These are phyloP conservation scores for Blastocladiella emersonii DNA, from an alignment of 371 early-diverging fungal genomes.

Conservation along the genomic window DNA sequence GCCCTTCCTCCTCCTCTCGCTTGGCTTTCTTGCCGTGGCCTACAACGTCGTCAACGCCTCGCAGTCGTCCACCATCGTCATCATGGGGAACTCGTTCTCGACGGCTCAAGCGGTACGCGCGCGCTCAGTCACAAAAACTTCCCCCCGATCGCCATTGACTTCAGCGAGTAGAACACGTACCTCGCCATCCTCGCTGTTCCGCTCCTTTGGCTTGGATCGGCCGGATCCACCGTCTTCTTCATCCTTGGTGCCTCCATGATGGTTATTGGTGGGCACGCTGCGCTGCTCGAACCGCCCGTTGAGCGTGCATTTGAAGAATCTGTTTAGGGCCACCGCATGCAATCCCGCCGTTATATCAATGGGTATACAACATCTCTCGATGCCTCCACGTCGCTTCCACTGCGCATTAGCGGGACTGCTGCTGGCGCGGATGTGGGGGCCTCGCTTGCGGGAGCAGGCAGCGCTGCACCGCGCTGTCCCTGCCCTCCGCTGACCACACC, in stretches of 20 bases:
- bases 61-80: slow-evolving; percentile 30
- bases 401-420: too few relatives aligned
- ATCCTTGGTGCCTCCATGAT: slow-evolving; percentile 48
- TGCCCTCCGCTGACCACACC: too few relatives aligned
- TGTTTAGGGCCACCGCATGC: too few relatives aligned
- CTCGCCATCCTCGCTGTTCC: slow-evolving; percentile 34
- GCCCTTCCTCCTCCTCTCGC: slow-evolving; percentile 36
- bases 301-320: slow-evolving; percentile 38
- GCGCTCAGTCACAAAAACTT: too few relatives aligned
- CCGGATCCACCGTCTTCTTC: slow-evolving; percentile 50
- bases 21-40: slow-evolving; percentile 38
- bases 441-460: too few relatives aligned
- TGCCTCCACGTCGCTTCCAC: too few relatives aligned
- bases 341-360: too few relatives aligned
- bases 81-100: slow-evolving; percentile 28
- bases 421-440: too few relatives aligned
- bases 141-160: neutral
- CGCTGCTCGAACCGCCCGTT: slow-evolving; percentile 43
- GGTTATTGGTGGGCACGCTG: slow-evolving; percentile 44
- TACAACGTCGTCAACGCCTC: slow-evolving; percentile 36
- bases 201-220: slow-evolving; percentile 43
- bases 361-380: too few relatives aligned
- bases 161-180: slow-evolving; percentile 16
- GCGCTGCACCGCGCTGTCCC: too few relatives aligned
- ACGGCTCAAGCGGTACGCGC: slow-evolving; percentile 22